A percentile compares a stretch with the other conserved stretches of the same genome.
Conservation (phyloP, 129 eudicot species). For the Arctium minus region DNA sequence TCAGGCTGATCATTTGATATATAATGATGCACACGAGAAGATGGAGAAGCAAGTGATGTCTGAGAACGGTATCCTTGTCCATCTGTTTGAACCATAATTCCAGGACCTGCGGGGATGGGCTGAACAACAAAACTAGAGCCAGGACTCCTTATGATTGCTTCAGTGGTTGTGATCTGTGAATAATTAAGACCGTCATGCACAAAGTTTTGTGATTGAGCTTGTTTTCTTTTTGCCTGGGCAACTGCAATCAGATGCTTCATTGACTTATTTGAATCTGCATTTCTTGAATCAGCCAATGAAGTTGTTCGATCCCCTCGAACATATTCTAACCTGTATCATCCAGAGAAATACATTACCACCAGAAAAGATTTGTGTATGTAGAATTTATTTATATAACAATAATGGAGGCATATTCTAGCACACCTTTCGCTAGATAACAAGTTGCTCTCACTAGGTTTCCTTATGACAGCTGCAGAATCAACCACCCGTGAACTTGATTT, state of each 20-base stretch:
- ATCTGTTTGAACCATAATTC: conserved; percentile 34
- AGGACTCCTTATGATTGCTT: conserved; percentile 46
- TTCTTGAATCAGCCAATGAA: conserved; percentile 39
- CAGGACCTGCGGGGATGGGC: conserved; percentile 29
- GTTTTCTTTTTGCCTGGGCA: conserved; percentile 84
- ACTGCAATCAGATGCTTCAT: conserved; percentile 85
- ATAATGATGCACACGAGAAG: conserved; percentile 33
- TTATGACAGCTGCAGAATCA: conserved; percentile 31
- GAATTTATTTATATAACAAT: not conserved
- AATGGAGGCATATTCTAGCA: not conserved
- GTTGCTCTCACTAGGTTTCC: conserved; percentile 26
- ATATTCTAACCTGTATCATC: conserved; percentile 42
- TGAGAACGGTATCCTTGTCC: conserved; percentile 27
- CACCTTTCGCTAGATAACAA: conserved; percentile 52
- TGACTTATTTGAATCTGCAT: conserved; percentile 51
- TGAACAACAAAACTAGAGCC: conserved; percentile 39
- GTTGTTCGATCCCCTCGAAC: conserved; percentile 30
- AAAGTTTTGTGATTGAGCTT: conserved; percentile 60
- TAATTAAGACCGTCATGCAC: conserved; percentile 28
- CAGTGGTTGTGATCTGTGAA: conserved; percentile 27
- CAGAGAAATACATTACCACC: conserved; percentile 22
- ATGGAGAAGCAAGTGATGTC: conserved; percentile 45
- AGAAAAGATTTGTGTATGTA: not conserved
- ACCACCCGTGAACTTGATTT: conserved; percentile 34
- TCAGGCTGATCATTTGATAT: conserved; percentile 46